A percentile compares a stretch with the other conserved stretches of the same genome.
These are phyloP conservation scores for Tetragonia tetragonoides DNA, from an alignment of 148 eudicot genomes.

Conservation along the genomic window DNA sequence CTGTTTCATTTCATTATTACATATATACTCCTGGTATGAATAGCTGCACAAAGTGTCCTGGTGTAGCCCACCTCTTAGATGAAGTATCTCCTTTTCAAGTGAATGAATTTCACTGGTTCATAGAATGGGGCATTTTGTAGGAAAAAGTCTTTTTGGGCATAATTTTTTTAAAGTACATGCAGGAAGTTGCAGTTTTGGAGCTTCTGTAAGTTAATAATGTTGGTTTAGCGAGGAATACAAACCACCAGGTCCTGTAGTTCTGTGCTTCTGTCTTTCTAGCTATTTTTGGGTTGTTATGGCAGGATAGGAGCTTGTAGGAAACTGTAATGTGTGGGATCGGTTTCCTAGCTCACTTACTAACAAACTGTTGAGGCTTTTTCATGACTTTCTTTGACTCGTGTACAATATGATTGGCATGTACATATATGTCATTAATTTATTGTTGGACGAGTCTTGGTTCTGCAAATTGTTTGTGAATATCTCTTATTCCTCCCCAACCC, in stretches of 20 bases:
- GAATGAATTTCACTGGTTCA: too few species aligned
- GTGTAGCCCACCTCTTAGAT: too few species aligned
- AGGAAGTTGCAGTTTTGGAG: not conserved
- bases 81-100: too few species aligned
- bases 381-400: not conserved
- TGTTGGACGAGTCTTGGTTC: not conserved
- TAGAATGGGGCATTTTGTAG: too few species aligned
- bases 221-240: not conserved
- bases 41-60: too few species aligned
- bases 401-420: not conserved
- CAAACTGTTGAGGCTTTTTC: not conserved
- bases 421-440: not conserved
- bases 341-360: too few species aligned
- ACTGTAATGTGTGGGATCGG: too few species aligned
- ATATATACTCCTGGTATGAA: too few species aligned
- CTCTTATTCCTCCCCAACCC: not conserved
- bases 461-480: not conserved
- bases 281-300: not conserved
- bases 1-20: too few species aligned
- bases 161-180: not conserved
- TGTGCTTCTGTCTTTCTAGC: not conserved
- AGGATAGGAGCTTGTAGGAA: not conserved
- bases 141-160: not conserved
- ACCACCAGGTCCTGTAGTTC: not conserved
- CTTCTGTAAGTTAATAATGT: not conserved